Base-by-base conservation (phyloP, 306 rosid genomes). In the Dryas alaskensis region DNA sequence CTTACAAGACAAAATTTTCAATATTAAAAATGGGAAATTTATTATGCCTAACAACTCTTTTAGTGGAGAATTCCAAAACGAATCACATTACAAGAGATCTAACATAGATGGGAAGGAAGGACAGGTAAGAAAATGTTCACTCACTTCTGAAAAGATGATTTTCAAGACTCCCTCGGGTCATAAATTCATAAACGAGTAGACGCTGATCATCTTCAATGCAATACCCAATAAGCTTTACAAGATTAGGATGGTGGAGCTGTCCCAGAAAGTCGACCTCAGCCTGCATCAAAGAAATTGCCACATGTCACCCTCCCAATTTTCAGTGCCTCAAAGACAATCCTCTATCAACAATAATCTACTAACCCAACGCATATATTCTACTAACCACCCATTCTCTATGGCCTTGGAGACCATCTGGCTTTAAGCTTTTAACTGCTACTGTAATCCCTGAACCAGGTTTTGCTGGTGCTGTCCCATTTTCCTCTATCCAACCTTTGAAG, bases 371-470 rank as follows among this genome's bases (percentile, higher is more conserved):
- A 86, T 81, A 90, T 84, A 87, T 82, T 79, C 81, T 87, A 93
- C 97, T 93, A 87, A 93, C 98, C 97, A 91, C 89, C 98, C 98
- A 93, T 89, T 93, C 98, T 89, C 98, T 91, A 79, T 93, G 98
- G 79, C 98, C 98, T 71, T 93, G 98, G 65, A 93, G 98, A 59
- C 96, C 98, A 77, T 93, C 98, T 46, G 90, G 93, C 81, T 93
- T 93, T 83, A 93, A 86, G 88, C 92, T 93, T 86, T 93, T 93
- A 60, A 93, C 96, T 65, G 98, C 98, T 65, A 93, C 98, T 0
- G 98, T 91, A 80, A 93, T 48, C 55, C 98, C 98, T 3, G 98
- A 85, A 12, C 98, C 98, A 0, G 98, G 98, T 71, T 91, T 93
- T 0, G 98, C 97, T 3, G 98, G 98, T 25, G 93, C 97, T 2